These are phyloP conservation scores for Collybia nuda DNA, from an alignment of 768 basidiomycete genomes.

Conservation along the genomic window DNA sequence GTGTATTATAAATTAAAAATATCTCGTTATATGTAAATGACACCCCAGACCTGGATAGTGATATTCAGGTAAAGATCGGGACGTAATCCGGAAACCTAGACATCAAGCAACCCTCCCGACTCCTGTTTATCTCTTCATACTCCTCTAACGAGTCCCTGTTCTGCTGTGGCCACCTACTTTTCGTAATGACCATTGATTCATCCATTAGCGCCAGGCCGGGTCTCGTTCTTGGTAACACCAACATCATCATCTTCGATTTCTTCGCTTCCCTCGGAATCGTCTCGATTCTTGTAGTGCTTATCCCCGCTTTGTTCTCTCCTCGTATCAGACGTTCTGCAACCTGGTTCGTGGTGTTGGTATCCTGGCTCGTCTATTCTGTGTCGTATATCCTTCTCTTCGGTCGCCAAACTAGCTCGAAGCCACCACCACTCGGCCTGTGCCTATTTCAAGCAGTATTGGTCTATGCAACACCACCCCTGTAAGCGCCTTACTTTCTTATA, in stretches of 20 bases:
- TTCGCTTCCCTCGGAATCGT: background rate
- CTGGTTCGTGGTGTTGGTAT: background rate
- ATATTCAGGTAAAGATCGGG: too few relatives aligned
- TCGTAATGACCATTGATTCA: too few relatives aligned
- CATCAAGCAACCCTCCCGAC: too few relatives aligned
- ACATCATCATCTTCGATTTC: background rate
- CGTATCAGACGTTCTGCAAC: background rate
- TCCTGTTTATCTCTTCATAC: too few relatives aligned
- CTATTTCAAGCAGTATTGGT: background rate
- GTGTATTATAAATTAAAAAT: too few relatives aligned
- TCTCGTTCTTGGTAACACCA: too few relatives aligned
- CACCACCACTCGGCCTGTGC: constrained; percentile 2
- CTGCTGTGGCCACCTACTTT: too few relatives aligned
- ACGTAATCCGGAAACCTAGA: too few relatives aligned
- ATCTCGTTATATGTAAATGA: too few relatives aligned
- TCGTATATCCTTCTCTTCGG: background rate
- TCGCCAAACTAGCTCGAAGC: background rate
- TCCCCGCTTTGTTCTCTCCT: background rate
- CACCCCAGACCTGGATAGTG: too few relatives aligned
- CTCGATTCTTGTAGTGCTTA: constrained; percentile 1
- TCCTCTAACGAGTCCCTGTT: too few relatives aligned
- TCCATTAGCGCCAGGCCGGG: too few relatives aligned
- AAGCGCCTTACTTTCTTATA: background rate
- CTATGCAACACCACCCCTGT: background rate
- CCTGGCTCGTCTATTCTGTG: constrained; percentile 1